Evolutionary conservation across 306 rosid species (phyloP), one percentile per base, ranked within the genome.

Genomic region (Pachyrhizus erosus): DNA sequence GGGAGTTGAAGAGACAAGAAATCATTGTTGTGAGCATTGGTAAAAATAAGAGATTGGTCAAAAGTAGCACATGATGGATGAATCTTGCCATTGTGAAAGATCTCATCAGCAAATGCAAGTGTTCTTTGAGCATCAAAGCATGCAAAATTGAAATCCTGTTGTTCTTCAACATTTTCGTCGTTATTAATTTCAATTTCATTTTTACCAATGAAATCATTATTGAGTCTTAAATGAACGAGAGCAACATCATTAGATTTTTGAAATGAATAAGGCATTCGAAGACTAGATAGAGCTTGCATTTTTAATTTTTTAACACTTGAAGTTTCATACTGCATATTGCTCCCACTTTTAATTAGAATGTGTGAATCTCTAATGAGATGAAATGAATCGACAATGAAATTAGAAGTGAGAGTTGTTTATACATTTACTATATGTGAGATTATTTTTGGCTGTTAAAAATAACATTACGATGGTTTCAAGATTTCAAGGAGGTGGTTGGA

Each of bases 51-150:
- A 73, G 73, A 77, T 49, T 48, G 78, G 21, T 89, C 75, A 29
- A 90, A 90, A 7, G 76, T 24, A 5, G 89, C 89, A 1, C 45
- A 87, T 1, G 78, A 39, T 14, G 91, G 84, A 2, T 89, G 89
- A 70, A 92, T 89, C 85, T 80, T 85, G 11, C 94, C 97, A 87
- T 90, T 62, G 0, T 64, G 61, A 73, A 94, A 94, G 15, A 80
- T 70, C 9, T 91, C 93, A 42, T 90, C 92, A 0, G 93, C 97
- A 23, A 79, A 80, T 18, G 82, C 70, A 60, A 88, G 84, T 4
- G 88, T 87, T 9, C 76, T 84, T 26, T 87, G 86, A 9, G 88
- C 83, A 24, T 84, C 86, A 29, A 6, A 2, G 5, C 23, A 17
- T 6, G 23, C 21, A 31, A 64, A 64, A 31, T 5, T 66, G 1